Evolutionary conservation across 495 filamentous ascomycete genomes (phyloP).

Genomic region (Annulohypoxylon maeteangense): DNA sequence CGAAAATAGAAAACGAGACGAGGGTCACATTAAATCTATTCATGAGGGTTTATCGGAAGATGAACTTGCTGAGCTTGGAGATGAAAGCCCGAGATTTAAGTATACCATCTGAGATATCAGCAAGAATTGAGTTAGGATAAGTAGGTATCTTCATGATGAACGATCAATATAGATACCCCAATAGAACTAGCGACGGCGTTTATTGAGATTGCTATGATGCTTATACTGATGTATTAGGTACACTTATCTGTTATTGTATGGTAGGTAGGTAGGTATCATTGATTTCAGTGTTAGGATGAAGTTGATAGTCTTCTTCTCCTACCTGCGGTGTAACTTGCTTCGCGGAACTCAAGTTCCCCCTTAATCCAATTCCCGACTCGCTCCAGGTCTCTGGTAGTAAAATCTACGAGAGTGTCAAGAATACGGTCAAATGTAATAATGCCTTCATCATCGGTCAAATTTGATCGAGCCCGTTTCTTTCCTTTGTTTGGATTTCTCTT

Average conservation of each 20-base stretch:
- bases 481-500: background rate
- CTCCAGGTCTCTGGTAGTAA: background rate
- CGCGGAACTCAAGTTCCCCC: background rate
- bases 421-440: background rate
- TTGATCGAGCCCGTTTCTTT: background rate
- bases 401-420: slow-evolving; percentile 1
- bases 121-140: background rate
- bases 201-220: background rate
- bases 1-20: slow-evolving; percentile 65
- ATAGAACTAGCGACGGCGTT: background rate
- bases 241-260: background rate
- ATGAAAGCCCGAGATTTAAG: slow-evolving; percentile 70
- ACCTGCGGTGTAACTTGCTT: background rate
- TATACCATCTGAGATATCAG: slow-evolving; percentile 62
- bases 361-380: background rate
- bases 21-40: slow-evolving; percentile 63
- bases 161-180: background rate
- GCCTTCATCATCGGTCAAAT: background rate
- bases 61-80: slow-evolving; percentile 75
- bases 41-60: slow-evolving; percentile 69
- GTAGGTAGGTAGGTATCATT: too few species aligned
- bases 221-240: background rate
- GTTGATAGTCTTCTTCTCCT: background rate
- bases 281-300: background rate
- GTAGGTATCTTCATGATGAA: background rate